Evolutionary conservation across 768 basidiomycete genomes (phyloP), one percentile per base, ranked within the genome.

Genomic region (Rhodosporidiobolus odoratus): DNA sequence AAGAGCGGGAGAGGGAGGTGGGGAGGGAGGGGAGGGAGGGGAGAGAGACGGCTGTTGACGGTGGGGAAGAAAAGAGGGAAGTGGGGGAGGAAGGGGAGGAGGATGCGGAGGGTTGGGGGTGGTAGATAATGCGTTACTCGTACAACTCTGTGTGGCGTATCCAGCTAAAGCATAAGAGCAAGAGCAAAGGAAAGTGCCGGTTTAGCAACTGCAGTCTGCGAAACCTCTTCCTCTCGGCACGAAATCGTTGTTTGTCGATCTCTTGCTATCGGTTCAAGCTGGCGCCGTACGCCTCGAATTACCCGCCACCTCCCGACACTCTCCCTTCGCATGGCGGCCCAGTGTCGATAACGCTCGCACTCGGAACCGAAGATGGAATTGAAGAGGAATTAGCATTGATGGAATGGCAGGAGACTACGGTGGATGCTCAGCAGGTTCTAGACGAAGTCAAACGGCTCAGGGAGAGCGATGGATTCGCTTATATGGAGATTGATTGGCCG

Each of bases 221-320:
- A n/a, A n/a, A n/a, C n/a, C n/a, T n/a, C n/a, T n/a, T n/a, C n/a
- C n/a, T n/a, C n/a, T n/a, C n/a, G n/a, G n/a, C n/a, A n/a, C n/a
- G n/a, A n/a, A n/a, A n/a, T n/a, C n/a, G n/a, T n/a, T n/a, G n/a
- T n/a, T n/a, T n/a, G 13, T 45, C 43, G 43, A 34, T 35, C 3
- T 43, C 38, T 30, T 32, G 21, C 37, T n/a, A n/a, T n/a, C n/a
- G n/a, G 23, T 30, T 23, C 52, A 65, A 15, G 32, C 65, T 71
- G 69, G 69, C 69, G 35, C 69, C 69, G 3, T 71, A 66, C 60
- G 69, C 69, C 4, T n/a, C 60, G 0, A 34, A 25, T 1, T 71
- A 71, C 40, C 25, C 30, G 17, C 71, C 62, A 0, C 71, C 62
- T 0, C 12, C 25, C 13, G 71, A 64, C 23, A 23, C 35, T 4